Evolutionary conservation across 257 asterid genomes (phyloP), one percentile per base, ranked within the genome.

Genomic region (Sherardia arvensis): DNA sequence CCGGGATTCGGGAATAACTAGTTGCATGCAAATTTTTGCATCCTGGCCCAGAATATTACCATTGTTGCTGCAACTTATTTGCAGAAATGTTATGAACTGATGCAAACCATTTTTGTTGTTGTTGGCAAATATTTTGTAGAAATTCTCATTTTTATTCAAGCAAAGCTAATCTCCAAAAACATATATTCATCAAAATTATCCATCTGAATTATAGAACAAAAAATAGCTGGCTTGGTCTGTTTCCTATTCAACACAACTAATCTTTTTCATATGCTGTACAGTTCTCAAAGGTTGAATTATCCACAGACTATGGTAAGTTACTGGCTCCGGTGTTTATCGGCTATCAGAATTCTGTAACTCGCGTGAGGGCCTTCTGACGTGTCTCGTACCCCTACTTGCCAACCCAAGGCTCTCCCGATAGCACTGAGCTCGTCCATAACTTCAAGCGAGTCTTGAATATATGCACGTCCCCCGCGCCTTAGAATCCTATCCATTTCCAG

Each of bases 291-390:
- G 12, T 36, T 17, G 17, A 36, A 11, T 36, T 36, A 36, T 20
- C 28, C 30, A 27, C 23, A 26, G 32, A 14, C 62, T 18, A 5
- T 14, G 17, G 33, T 11, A 29, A 26, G 22, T 21, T n/a, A 25
- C 12, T 28, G 64, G 43, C 54, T 43, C 53, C 55, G 62, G 27
- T 66, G 90, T 73, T 91, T 88, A 67, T 88, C 95, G 61, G 84
- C 73, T 20, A 76, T 66, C 72, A 91, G 71, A 72, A 88, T 77
- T 80, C 87, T 73, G 61, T 88, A 88, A 77, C 85, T 91, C 38
- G 96, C 86, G 61, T 86, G 95, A 70, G 95, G 98, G 26, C 96
- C 98, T 65, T 91, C 95, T 0, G 91, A 71, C n/a, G 98, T 85
- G 71, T 84, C 95, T 71, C 95, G 82, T 73, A 86, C 14, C 4